Base-by-base conservation (phyloP, 2,329 filamentous ascomycete genomes). In the Calonectria multiphialidica region DNA sequence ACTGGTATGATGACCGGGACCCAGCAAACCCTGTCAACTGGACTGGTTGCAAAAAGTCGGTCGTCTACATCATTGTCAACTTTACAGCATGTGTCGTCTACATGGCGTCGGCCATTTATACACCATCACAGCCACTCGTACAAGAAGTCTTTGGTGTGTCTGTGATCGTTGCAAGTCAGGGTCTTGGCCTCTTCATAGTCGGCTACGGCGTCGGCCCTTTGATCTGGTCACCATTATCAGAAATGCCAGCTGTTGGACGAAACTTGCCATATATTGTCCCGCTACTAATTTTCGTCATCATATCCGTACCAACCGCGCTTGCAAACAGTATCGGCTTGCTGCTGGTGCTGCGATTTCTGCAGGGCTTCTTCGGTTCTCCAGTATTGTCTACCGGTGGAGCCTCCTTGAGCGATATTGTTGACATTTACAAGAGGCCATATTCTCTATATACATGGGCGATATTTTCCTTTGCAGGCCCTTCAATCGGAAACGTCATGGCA, bases 201-300 rank as follows among this genome's bases (percentile, higher is more conserved):
- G 59, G 59, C 9, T 63, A 63, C 13, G 59, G 37, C 4, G 8
- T 45, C 25, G 59, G 59, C 5, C 37, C 40, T 13, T 15, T 63
- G 40, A 8, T 63, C 10, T 47, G 42, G 16, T 15, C 21, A 5
- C 59, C 59, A 10, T 25, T 28, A 18, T 63, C 59, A 5, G 59
- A 63, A n/a, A 30, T 63, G 23, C 37, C 59, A 18, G 13, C 37
- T 15, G 25, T 63, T 66, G 90, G 91, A 3, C 85, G 91, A 1
- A 92, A 90, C 68, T 86, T 87, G 1, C 86, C 89, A 0, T 92
- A 92, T 75, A 86, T 92, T 35, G 77, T 88, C 68, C 89, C 90
- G 0, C 87, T 92, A 68, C 83, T 84, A n/a, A 82, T 91, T 30
- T 92, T 92, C 75, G 86, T 91, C 30, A 83, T 91, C 12, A 81